Evolutionary conservation across 1,284 basidiomycete genomes (phyloP).

Genomic region (Stereum hirsutum): DNA sequence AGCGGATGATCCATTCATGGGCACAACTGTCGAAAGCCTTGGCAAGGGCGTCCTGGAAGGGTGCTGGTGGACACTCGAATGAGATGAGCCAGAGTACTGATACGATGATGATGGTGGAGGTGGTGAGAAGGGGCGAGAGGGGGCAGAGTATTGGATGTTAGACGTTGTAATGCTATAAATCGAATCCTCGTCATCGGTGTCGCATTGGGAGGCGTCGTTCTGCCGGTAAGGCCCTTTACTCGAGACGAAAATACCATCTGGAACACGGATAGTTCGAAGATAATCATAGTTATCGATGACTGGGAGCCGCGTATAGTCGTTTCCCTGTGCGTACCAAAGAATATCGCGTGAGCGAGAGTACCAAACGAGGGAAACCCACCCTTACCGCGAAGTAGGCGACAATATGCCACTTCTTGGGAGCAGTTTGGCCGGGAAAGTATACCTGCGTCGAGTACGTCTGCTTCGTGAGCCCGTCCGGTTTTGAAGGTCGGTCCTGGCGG

Average conservation of each 20-base stretch:
- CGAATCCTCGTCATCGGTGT: constrained; percentile 13
- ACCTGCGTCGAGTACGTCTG: constrained; percentile 73
- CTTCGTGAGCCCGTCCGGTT: constrained; percentile 68
- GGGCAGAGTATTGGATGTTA: constrained; percentile 16
- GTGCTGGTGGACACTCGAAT: constrained; percentile 1
- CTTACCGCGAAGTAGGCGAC: constrained; percentile 70
- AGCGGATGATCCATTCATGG: constrained; percentile 14
- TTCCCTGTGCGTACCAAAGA: constrained; percentile 39
- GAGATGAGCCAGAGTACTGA: too few relatives aligned
- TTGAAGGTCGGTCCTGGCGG: constrained; percentile 63
- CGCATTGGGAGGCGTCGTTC: constrained; percentile 18
- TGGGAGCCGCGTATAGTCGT: constrained; percentile 56
- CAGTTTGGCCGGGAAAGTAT: constrained; percentile 42
- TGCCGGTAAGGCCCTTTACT: constrained; percentile 33
- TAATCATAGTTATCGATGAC: constrained; percentile 63
- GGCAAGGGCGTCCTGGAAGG: constrained; percentile 7
- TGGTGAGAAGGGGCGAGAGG: constrained; percentile 5
- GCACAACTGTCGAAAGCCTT: constrained; percentile 12
- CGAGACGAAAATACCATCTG: constrained; percentile 55
- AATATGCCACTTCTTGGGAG: constrained; percentile 66
- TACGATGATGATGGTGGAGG: background rate
- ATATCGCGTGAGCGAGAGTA: constrained; percentile 2
- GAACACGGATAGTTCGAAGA: constrained; percentile 51
- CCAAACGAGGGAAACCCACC: constrained; percentile 12
- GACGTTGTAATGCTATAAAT: constrained; percentile 21